Percentiles rank a stretch among this genome's conserved stretches.
Conservation (phyloP, 2,329 filamentous ascomycete species). For the Fusarium avenaceum region DNA sequence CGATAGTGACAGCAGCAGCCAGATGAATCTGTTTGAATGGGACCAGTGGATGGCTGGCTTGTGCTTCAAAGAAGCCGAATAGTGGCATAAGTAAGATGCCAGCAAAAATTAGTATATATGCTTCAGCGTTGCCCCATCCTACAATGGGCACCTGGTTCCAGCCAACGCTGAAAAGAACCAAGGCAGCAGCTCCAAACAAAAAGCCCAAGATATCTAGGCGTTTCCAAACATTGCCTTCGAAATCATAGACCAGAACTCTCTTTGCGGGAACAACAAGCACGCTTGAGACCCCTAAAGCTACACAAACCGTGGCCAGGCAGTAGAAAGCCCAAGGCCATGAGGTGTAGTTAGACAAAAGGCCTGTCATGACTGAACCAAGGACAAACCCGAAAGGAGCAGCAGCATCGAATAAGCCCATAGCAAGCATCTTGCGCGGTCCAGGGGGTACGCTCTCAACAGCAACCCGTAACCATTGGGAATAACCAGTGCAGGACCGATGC, state of each 20-base stretch:
- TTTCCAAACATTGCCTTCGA: slow-evolving; percentile 46
- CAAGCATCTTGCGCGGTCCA: slow-evolving; percentile 43
- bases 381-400: slow-evolving; percentile 45
- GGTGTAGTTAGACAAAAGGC: slow-evolving; percentile 41
- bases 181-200: slow-evolving; percentile 26
- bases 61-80: slow-evolving; percentile 38
- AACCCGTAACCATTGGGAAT: slow-evolving; percentile 45
- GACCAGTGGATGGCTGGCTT: slow-evolving; percentile 43
- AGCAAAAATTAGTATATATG: slow-evolving; percentile 41
- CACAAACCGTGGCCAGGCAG: slow-evolving; percentile 38
- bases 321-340: slow-evolving; percentile 49
- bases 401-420: slow-evolving; percentile 45
- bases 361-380: slow-evolving; percentile 45
- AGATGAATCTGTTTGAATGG: slow-evolving; percentile 42
- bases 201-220: slow-evolving; percentile 41
- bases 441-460: slow-evolving; percentile 47
- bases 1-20: slow-evolving; percentile 33
- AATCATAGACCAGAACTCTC: slow-evolving; percentile 40
- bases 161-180: slow-evolving; percentile 44
- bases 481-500: slow-evolving; percentile 43
- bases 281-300: slow-evolving; percentile 41
- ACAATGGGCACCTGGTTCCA: slow-evolving; percentile 46
- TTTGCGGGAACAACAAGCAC: slow-evolving; percentile 41
- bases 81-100: slow-evolving; percentile 35
- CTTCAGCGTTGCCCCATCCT: slow-evolving; percentile 31